These are phyloP conservation scores for Solanum pimpinellifolium DNA, from an alignment of 257 asterid genomes.

Conservation along the genomic window DNA sequence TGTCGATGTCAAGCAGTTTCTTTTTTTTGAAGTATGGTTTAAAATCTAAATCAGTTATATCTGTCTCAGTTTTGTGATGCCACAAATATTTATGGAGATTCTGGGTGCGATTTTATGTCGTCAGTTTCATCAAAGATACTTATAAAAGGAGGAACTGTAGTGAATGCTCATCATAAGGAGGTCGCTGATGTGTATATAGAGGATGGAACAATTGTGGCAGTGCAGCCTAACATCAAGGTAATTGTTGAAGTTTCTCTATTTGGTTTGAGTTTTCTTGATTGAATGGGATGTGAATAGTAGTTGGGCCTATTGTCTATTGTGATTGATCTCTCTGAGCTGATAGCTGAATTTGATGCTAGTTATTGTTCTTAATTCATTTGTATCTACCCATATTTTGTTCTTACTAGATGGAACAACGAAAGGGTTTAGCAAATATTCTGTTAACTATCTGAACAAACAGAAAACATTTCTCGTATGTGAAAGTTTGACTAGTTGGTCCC, in stretches of 20 bases:
- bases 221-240: slow-evolving; percentile 63
- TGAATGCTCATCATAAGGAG: slow-evolving; percentile 86
- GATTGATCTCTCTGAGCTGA: not conserved
- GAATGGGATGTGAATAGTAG: not conserved
- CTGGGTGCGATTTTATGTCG: slow-evolving; percentile 29
- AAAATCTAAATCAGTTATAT: not conserved
- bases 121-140: slow-evolving; percentile 44
- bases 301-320: not conserved
- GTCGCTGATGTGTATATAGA: slow-evolving; percentile 78
- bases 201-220: slow-evolving; percentile 59
- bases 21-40: not conserved
- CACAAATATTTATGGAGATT: slow-evolving; percentile 26
- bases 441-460: not conserved
- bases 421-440: not conserved
- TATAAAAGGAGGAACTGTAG: slow-evolving; percentile 90
- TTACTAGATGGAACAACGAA: not conserved
- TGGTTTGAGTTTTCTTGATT: not conserved
- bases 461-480: not conserved
- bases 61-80: slow-evolving; percentile 51
- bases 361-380: not conserved
- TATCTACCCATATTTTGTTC: not conserved
- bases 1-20: not conserved
- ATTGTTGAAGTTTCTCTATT: not conserved
- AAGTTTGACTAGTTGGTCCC: not conserved
- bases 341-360: not conserved